Base-by-base conservation (phyloP, 2,329 filamentous ascomycete species). In the Zymoseptoria crescenta region DNA sequence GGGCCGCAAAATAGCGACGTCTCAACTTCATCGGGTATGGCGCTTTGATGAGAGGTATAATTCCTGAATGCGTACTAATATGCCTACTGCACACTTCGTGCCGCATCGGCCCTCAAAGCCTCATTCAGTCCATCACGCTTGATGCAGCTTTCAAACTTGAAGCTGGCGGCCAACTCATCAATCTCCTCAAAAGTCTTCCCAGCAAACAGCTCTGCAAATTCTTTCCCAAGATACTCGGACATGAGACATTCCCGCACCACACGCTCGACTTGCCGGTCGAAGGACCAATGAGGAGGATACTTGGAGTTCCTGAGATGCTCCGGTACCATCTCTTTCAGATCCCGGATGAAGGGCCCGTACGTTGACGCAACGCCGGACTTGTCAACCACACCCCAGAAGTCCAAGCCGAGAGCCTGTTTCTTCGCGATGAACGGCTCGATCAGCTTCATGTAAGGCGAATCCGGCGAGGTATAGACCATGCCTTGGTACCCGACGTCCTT, bases 131-230 rank as follows among this genome's bases (percentile, higher is more conserved):
- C 75, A 49, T 81, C 75, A 30, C 83, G 70, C 67, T 77, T 77
- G 48, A 80, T 59, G 64, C 82, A 85, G 50, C 80, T 75, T 52
- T 83, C 80, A 64, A 83, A 78, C 27, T 75, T 74, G 65, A 85
- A 85, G 59, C 76, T 82, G 13, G 68, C 72, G 0, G 80, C 81
- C 51, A 83, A 70, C 59, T 78, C 79, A 60, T 86, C 82, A 24
- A 86, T 66, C 64, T 85, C 79, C 27, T 78, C 76, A 52, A 78
- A 67, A 0, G 68, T 75, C 74, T 81, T 82, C 1, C 73, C 81
- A 35, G 73, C 70, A 63, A 86, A 86, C 30, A 82, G 68, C 63
- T 78, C 77, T 0, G 82, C 83, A 70, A 83, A 81, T 67, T 85
- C 83, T 68, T 79, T 77, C 5, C 74, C 74, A 58, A 82, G 73